Base-by-base conservation (phyloP, 2,329 filamentous ascomycete species). In the Pseudopyrenochaeta lycopersici region DNA sequence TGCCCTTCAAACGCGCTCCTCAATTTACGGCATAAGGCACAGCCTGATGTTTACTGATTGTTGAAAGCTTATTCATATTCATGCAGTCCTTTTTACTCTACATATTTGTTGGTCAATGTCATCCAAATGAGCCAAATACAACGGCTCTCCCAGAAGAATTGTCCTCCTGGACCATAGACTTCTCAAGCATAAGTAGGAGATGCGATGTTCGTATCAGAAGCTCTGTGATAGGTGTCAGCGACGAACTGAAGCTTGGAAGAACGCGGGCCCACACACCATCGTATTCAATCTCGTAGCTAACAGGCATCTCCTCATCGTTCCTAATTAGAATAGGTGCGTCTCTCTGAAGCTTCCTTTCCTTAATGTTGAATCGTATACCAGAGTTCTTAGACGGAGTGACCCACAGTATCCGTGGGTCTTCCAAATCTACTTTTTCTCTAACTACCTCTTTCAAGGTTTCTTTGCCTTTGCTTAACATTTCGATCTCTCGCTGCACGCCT, bases 271-370 rank as follows among this genome's bases (percentile, higher is more conserved):
- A 69, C 81, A 53, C 78, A 91, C 90, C 88, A 83, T 90, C 81
- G 66, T 91, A 90, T 50, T 90, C 84, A 23, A 95, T 78, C 38
- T 83, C 83, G 69, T 92, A 95, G 48, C 82, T 86, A 9, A 90
- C 85, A 3, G 88, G 81, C n/a, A 84, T 75, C 40, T 91, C 86
- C 48, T 91, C 87, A 45, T 88, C 84, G 9, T 76, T 77, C 1
- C 80, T 77, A 14, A 86, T 74, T 11, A 90, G 76, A 12, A 90
- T 71, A 1, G 87, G 84, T 52, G 78, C 76, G 31, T 80, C 66
- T 46, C 74, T 66, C 66, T 72, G 75, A 66, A 76, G 71, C 36
- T 78, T 78, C 49, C 80, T 81, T 68, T 86, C 82, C 18, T 75
- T 77, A 15, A 93, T 88, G 9, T 82, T 82, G 61, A 95, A 86